phyloP scores from a whole-genome alignment of 306 rosid genomes.

The Trichosanthes truncata region DNA sequence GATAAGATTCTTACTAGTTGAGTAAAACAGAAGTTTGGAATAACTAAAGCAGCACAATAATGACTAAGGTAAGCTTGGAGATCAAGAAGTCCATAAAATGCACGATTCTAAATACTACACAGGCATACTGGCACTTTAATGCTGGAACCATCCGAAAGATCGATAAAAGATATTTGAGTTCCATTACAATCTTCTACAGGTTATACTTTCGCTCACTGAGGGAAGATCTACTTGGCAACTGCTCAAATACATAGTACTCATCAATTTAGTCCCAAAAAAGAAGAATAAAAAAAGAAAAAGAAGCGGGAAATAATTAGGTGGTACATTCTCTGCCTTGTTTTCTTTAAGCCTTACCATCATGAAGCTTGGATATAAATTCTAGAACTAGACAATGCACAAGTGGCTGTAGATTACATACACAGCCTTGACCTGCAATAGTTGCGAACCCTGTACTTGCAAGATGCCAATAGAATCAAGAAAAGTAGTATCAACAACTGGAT shows the following conservation, averaged over 20 bases:
- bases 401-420: not conserved
- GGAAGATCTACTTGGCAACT: not conserved
- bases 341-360: not conserved
- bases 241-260: not conserved
- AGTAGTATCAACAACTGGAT: not conserved
- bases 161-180: not conserved
- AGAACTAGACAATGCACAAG: not conserved
- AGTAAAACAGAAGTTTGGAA: conserved; percentile 4
- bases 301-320: not conserved
- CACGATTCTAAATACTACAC: not conserved
- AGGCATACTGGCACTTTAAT: not conserved
- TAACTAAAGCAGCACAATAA: not conserved
- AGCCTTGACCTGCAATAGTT: not conserved
- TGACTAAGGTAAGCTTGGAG: not conserved
- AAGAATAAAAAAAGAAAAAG: not conserved
- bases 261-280: not conserved
- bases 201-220: not conserved
- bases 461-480: not conserved
- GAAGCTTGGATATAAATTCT: not conserved
- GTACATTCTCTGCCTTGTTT: not conserved
- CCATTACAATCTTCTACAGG: not conserved
- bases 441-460: not conserved
- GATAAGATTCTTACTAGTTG: not conserved
- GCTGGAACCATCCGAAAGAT: not conserved
- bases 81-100: not conserved